Percentiles rank a stretch among this genome's conserved stretches.
phyloP scores from a whole-genome alignment of 164 flowering plant genomes.

The Santalum album region DNA sequence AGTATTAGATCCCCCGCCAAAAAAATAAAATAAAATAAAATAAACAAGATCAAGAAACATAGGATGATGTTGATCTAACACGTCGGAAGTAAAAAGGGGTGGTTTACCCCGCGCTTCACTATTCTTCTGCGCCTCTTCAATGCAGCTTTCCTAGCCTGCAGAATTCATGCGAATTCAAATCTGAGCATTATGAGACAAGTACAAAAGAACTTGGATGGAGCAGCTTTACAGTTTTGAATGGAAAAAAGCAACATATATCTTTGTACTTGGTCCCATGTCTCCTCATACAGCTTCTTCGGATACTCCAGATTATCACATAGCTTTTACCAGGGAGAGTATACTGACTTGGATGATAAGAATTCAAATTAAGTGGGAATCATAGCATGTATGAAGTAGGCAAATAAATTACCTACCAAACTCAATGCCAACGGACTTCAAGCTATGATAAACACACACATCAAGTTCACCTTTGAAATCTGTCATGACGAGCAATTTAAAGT shows the following conservation, averaged over 20 bases:
- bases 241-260: conserved; percentile 37
- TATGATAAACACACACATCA: conserved; percentile 56
- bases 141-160: conserved; percentile 89
- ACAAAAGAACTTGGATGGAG: too few species aligned
- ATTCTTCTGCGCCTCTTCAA: conserved; percentile 88
- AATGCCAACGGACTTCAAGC: conserved; percentile 64
- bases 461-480: conserved; percentile 91
- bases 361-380: background rate
- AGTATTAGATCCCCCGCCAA: too few species aligned
- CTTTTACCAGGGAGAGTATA: conserved; percentile 63
- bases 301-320: conserved; percentile 79
- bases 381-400: too few species aligned
- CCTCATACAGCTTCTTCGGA: conserved; percentile 80
- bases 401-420: conserved; percentile 77
- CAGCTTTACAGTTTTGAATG: too few species aligned
- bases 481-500: background rate
- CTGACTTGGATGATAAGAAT: background rate
- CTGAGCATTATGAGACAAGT: too few species aligned
- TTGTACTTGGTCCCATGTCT: conserved; percentile 87
- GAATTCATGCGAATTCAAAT: conserved; percentile 5
- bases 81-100: too few species aligned
- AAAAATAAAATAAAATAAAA: too few species aligned
- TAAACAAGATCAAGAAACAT: too few species aligned
- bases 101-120: conserved; percentile 82
- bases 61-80: too few species aligned